Base-by-base conservation (phyloP, 1,284 basidiomycete genomes). In the Trichosporon sp. region DNA sequence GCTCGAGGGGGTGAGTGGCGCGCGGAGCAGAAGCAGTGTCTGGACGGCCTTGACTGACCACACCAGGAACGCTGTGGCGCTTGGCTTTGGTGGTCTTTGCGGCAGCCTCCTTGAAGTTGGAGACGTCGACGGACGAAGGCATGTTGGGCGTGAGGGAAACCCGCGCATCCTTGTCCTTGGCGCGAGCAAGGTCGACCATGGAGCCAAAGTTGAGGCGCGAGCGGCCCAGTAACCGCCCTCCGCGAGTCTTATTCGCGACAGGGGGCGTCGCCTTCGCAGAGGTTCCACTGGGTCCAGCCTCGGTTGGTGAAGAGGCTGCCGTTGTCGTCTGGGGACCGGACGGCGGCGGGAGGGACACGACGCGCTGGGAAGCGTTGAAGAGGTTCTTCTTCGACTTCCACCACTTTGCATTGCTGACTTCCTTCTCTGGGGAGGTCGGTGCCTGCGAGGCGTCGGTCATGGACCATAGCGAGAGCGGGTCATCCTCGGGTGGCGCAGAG, bases 191-290 rank as follows among this genome's bases (percentile, higher is more conserved):
- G 60, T 72, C 69, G 31, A 72, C 71, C 69, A 72, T 70, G 23
- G 71, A 72, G 7, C 71, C 71, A 69, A 72, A 72, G 65, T 70
- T 68, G 27, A 72, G 68, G 11, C 65, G 65, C 29, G 66, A 68
- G 42, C 71, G 71, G 8, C 53, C 51, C 2, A 66, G 31, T 60
- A 60, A 60, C 56, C 56, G 56, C 2, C 32, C 62, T 38, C 34
- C 34, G 11, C 62, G 32, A 35, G 21, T 23, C 62, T 63, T 63
- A n/a, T 3, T 42, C n/a, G 32, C 62, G 21, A 27, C 21, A 34
- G 62, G 62, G 9, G 62, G 32, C 21, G 29, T n/a, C n/a, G n/a
- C 15, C 56, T 60, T 60, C 11, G 18, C 29, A 15, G 56, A 29
- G 3, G 18, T 60, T 6, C 15, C 31, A 11, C 27, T 31, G 29